These are phyloP conservation scores for Lomentospora prolificans DNA, from an alignment of 2,329 filamentous ascomycete genomes.

Conservation along the genomic window DNA sequence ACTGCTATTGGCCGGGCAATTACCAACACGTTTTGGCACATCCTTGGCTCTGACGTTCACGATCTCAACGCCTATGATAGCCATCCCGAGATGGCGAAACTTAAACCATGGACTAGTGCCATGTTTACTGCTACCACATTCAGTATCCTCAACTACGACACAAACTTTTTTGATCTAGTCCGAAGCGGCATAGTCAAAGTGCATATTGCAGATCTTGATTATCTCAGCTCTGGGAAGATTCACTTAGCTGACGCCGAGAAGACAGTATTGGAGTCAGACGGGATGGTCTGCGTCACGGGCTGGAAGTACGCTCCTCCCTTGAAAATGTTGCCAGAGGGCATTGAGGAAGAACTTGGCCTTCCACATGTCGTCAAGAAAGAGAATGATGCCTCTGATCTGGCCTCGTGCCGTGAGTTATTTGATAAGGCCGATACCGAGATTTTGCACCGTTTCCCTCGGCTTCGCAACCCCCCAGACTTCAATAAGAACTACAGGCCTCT, in stretches of 20 bases:
- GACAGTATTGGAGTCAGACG: slow-evolving; percentile 35
- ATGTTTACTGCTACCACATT: slow-evolving; percentile 46
- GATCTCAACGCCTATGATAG: slow-evolving; percentile 42
- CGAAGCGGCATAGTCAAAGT: slow-evolving; percentile 40
- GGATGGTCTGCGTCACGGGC: slow-evolving; percentile 46
- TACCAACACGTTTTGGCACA: slow-evolving; percentile 46
- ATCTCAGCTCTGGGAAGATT: slow-evolving; percentile 34
- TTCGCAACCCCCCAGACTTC: slow-evolving; percentile 39
- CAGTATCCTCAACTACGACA: slow-evolving; percentile 51
- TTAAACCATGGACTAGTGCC: slow-evolving; percentile 40
- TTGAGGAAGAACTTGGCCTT: slow-evolving; percentile 37
- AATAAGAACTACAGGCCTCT: slow-evolving; percentile 36
- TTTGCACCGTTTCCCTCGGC: slow-evolving; percentile 38
- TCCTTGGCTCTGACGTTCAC: slow-evolving; percentile 46
- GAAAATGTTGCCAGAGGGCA: slow-evolving; percentile 38
- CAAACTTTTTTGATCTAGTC: slow-evolving; percentile 47
- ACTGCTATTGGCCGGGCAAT: slow-evolving; percentile 46
- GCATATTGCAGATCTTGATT: slow-evolving; percentile 40
- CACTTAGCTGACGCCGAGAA: slow-evolving; percentile 35
- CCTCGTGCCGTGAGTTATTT: slow-evolving; percentile 26
- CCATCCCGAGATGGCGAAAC: slow-evolving; percentile 41
- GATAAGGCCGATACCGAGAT: slow-evolving; percentile 42
- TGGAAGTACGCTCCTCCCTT: slow-evolving; percentile 46
- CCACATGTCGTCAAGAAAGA: slow-evolving; percentile 25
- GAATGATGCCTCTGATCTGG: slow-evolving; percentile 19